phyloP scores from a whole-genome alignment of 1,284 basidiomycete genomes.

The Trametes versicolor region DNA sequence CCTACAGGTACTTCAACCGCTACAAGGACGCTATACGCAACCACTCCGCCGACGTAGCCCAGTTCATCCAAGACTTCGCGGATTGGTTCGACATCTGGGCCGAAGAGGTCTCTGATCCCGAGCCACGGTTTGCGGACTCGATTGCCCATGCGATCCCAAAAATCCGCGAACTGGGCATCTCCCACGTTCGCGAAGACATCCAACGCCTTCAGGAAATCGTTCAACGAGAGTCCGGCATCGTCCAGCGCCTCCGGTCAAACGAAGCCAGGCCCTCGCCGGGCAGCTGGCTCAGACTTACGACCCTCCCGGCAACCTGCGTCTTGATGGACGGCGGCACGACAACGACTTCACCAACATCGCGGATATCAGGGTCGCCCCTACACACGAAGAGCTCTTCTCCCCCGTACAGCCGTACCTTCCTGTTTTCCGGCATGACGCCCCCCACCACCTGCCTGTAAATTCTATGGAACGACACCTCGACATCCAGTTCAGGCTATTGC shows the following conservation, averaged over 20 bases:
- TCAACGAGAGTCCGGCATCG: constrained; percentile 48
- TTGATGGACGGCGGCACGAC: constrained; percentile 56
- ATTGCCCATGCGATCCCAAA: constrained; percentile 37
- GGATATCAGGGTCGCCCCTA: constrained; percentile 50
- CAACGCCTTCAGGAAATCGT: constrained; percentile 58
- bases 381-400: constrained; percentile 48
- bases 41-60: constrained; percentile 53
- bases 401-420: constrained; percentile 47
- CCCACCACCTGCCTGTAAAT: constrained; percentile 46
- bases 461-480: constrained; percentile 51
- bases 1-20: constrained; percentile 61
- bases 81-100: constrained; percentile 61
- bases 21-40: constrained; percentile 63
- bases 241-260: constrained; percentile 36
- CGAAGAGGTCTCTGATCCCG: constrained; percentile 46
- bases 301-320: constrained; percentile 47
- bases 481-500: constrained; percentile 53
- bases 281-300: constrained; percentile 40
- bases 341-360: constrained; percentile 49
- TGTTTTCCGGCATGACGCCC: constrained; percentile 50
- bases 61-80: constrained; percentile 53
- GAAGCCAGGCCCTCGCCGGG: constrained; percentile 32
- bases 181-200: constrained; percentile 52
- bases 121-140: constrained; percentile 51
- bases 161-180: constrained; percentile 50